Evolutionary conservation across 352 stramenopile genomes (phyloP).

Genomic region (Pythium oligandrum): DNA sequence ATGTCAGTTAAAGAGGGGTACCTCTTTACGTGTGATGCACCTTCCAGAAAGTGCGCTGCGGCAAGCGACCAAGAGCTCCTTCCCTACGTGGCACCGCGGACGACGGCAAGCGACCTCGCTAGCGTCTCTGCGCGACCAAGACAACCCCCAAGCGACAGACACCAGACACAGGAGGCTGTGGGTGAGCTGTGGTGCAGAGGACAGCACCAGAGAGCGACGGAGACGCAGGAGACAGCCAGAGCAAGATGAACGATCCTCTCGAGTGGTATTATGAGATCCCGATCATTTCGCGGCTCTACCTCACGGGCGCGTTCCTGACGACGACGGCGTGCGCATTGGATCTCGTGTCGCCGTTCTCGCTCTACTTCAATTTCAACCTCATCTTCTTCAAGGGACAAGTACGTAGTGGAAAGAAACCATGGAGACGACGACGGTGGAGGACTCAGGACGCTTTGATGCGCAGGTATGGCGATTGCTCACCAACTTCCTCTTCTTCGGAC

Average conservation of each 20-base stretch:
- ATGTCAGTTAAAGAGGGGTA: no score
- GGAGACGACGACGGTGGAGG: no score
- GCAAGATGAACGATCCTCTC: conserved; percentile 80
- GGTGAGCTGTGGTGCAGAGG: not conserved
- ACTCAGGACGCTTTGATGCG: not conserved
- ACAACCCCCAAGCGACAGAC: no score
- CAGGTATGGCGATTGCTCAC: conserved; percentile 95
- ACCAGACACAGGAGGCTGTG: not conserved
- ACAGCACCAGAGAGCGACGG: not conserved
- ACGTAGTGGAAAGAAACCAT: not conserved
- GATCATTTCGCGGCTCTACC: conserved; percentile 95
- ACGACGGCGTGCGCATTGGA: conserved; percentile 96
- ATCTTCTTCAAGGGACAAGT: conserved; percentile 97
- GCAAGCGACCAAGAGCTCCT: no score
- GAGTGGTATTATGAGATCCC: conserved; percentile 99
- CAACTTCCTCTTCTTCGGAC: conserved; percentile 99
- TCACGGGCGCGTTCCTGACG: conserved; percentile 96
- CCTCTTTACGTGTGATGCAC: no score
- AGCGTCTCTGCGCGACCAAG: no score
- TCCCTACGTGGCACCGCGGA: no score
- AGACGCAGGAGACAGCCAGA: not conserved
- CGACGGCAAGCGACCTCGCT: no score
- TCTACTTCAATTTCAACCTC: conserved; percentile 5
- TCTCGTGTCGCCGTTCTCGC: conserved; percentile 81
- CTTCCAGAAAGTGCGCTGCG: no score